Conservation (phyloP, 768 basidiomycete genomes). For the Kwoniella shandongensis region DNA sequence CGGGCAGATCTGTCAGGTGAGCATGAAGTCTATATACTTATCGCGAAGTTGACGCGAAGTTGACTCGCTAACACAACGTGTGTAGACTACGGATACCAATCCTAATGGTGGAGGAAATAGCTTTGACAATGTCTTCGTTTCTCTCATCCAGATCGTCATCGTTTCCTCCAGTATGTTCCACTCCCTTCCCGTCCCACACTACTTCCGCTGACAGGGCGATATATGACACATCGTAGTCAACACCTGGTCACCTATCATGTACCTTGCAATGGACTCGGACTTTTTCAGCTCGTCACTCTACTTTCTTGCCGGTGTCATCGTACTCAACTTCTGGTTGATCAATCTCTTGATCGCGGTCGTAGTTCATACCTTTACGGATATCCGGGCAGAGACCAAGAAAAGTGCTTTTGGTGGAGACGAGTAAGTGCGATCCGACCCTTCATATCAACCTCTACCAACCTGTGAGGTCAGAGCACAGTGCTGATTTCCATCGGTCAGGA, state of each 20-base stretch:
- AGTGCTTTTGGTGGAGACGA: conserved; percentile 82
- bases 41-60: background rate
- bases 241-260: conserved; percentile 66
- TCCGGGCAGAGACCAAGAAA: conserved; percentile 77
- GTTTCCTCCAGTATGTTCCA: conserved; percentile 71
- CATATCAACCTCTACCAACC: background rate
- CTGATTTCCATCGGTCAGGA: conserved; percentile 10
- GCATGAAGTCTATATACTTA: conserved; percentile 11
- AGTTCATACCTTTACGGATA: conserved; percentile 85
- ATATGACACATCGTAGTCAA: conserved; percentile 50
- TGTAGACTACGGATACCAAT: conserved; percentile 57
- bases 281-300: conserved; percentile 84
- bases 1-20: conserved; percentile 76
- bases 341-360: conserved; percentile 95
- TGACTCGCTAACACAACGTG: background rate
- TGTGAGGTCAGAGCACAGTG: background rate
- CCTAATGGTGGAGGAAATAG: conserved; percentile 67
- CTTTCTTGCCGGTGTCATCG: conserved; percentile 77
- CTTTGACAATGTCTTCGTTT: conserved; percentile 83
- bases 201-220: conserved; percentile 2
- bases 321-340: conserved; percentile 84
- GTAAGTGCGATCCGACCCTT: conserved; percentile 31
- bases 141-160: conserved; percentile 79
- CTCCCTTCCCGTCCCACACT: background rate
- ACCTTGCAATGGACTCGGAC: conserved; percentile 82